Evolutionary conservation across 139 green algal species (phyloP).

Genomic region (Chlorella vulgaris): DNA sequence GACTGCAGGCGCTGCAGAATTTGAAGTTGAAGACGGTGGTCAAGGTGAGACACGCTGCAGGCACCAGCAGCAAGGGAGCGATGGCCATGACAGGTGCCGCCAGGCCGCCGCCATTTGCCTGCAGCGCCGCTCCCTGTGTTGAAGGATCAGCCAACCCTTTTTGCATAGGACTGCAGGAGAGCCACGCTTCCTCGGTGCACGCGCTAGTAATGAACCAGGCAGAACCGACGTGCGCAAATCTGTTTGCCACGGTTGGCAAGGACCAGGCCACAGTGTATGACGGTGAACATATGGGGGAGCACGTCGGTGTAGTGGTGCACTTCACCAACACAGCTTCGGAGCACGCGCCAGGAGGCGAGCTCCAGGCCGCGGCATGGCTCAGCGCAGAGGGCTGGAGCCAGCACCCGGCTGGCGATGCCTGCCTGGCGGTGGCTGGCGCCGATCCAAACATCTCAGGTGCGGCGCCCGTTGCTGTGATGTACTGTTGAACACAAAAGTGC

Average conservation of each 20-base stretch:
- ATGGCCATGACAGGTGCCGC: too few species aligned
- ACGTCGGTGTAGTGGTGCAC: slow-evolving; percentile 69
- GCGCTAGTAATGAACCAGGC: slow-evolving; percentile 53
- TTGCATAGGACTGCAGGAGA: slow-evolving; percentile 53
- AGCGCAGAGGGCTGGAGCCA: slow-evolving; percentile 12
- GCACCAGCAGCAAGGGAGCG: not conserved
- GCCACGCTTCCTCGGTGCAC: slow-evolving; percentile 51
- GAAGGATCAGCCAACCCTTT: too few species aligned
- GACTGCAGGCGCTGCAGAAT: slow-evolving; percentile 47
- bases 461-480: not conserved
- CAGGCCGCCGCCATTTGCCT: too few species aligned
- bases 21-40: slow-evolving; percentile 67
- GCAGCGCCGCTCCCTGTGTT: too few species aligned
- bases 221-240: slow-evolving; percentile 35
- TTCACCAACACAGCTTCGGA: slow-evolving; percentile 55
- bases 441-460: slow-evolving; percentile 55
- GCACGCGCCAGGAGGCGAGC: slow-evolving; percentile 53
- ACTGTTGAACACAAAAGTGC: not conserved
- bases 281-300: slow-evolving; percentile 69
- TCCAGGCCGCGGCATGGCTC: slow-evolving; percentile 57
- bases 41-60: slow-evolving; percentile 45
- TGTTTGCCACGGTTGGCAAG: slow-evolving; percentile 66
- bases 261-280: slow-evolving; percentile 74
- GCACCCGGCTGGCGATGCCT: slow-evolving; percentile 62
- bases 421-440: slow-evolving; percentile 62